Evolutionary conservation across 1,284 basidiomycete genomes (phyloP).

Genomic region (Cutaneotrichosporon daszewskae): DNA sequence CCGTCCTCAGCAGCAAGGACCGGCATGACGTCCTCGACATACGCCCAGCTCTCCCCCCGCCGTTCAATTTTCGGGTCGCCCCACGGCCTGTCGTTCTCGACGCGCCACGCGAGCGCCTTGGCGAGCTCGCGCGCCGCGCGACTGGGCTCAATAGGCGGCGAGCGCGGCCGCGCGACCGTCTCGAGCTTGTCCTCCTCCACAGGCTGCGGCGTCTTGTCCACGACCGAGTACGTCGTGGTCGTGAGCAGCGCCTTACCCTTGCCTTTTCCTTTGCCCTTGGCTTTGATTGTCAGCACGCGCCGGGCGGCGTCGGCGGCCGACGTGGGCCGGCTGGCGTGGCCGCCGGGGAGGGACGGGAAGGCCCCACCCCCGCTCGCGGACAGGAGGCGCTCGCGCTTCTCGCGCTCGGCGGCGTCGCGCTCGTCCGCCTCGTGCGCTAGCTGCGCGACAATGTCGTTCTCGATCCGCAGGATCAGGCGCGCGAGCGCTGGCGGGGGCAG

Average conservation of each 20-base stretch:
- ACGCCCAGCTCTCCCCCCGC: slow-evolving; percentile 12
- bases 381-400: slow-evolving; percentile 24
- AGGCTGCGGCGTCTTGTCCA: slow-evolving; percentile 4
- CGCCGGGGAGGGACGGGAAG: slow-evolving; percentile 36
- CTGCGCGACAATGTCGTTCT: slow-evolving; percentile 36
- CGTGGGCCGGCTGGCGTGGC: background rate
- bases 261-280: slow-evolving; percentile 17
- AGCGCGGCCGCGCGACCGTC: slow-evolving; percentile 28
- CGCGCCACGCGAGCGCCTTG: slow-evolving; percentile 25
- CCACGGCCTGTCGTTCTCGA: slow-evolving; percentile 37
- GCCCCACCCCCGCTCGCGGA: slow-evolving; percentile 40
- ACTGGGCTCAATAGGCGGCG: slow-evolving; percentile 24
- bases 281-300: slow-evolving; percentile 20
- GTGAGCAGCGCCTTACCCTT: slow-evolving; percentile 31
- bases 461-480: slow-evolving; percentile 34
- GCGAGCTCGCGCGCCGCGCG: slow-evolving; percentile 29
- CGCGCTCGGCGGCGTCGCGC: slow-evolving; percentile 28
- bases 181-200: slow-evolving; percentile 8
- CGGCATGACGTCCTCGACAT: slow-evolving; percentile 6
- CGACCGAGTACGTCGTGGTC: slow-evolving; percentile 23
- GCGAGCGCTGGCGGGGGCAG: slow-evolving; percentile 34
- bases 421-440: slow-evolving; percentile 30
- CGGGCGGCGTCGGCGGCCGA: slow-evolving; percentile 6
- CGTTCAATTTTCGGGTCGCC: slow-evolving; percentile 30
- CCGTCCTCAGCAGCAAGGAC: slow-evolving; percentile 17